Base-by-base conservation (phyloP, 1,284 basidiomycete genomes). In the Melampsora larici-populina region DNA sequence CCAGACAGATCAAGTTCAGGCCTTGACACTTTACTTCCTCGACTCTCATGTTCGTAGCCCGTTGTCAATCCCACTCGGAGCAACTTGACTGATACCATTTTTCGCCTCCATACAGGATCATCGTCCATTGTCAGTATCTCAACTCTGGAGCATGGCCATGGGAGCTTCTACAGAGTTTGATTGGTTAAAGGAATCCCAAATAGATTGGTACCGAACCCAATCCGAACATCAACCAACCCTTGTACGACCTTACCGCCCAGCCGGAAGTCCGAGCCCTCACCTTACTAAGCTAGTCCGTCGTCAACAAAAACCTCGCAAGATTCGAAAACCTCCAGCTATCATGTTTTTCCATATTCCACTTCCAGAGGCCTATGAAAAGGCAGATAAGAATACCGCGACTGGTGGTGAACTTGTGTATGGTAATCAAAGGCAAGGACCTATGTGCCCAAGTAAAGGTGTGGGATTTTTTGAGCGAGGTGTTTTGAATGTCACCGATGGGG, bases 261-360 rank as follows among this genome's bases (percentile, higher is more conserved):
- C 58, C 33, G 43, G 13, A 29, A 40, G 46, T 11, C 1, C 21
- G 2, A 40, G 40, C 33, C 31, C 9, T 9, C 29, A 24, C 18
- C 40, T 26, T 1, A 49, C 26, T 31, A 63, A 48, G 26, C 21
- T 33, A 46, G 63, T 66, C 31, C 26, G 55, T 29, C 55, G 55
- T n/a, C 55, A 58, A 24, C 55, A 58, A 18, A n/a, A 58, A 29
- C 13, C 55, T 29, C 55, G 55, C 21, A 58, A 58, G 55, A n/a
- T 17, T 15, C 60, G 60, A 4, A 78, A 82, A 66, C 81, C 82
- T 3, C 80, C 81, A 0, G 80, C 80, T 6, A 60, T 84, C 5
- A 77, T 82, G 9, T 83, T 83, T 64, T 80, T 81, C 78, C 83
- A 84, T 70, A 84, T 84, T 51, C 83, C 83, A 2, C 58, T 83